Conservation (phyloP, 2,329 filamentous ascomycete genomes). For the Fusarium brachygibbosum region DNA sequence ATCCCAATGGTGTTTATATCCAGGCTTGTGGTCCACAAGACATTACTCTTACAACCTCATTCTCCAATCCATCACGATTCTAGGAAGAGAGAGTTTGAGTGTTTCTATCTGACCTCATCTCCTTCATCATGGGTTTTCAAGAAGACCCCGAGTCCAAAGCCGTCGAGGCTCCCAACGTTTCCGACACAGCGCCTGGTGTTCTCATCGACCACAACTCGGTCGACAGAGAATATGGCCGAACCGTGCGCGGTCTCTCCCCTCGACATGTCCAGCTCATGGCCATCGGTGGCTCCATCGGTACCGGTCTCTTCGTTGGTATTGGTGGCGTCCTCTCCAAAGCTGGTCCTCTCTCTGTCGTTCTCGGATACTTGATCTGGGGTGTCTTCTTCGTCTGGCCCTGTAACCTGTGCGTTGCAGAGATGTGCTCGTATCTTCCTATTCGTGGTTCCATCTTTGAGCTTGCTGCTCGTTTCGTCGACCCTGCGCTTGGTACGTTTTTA, state of each 20-base stretch:
- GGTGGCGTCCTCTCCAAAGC: constrained; percentile 58
- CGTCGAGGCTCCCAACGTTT: constrained; percentile 44
- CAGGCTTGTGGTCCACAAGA: constrained; percentile 42
- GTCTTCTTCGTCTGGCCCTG: constrained; percentile 60
- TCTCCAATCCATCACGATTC: constrained; percentile 8
- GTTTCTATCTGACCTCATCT: neutral
- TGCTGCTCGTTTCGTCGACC: constrained; percentile 67
- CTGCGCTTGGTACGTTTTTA: constrained; percentile 59
- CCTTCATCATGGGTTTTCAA: constrained; percentile 45
- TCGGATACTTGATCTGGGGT: constrained; percentile 62
- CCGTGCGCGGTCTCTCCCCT: constrained; percentile 53
- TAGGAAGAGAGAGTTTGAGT: constrained; percentile 9
- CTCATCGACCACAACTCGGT: constrained; percentile 46
- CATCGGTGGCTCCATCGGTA: constrained; percentile 62
- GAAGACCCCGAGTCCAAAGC: constrained; percentile 46
- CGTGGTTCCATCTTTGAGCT: constrained; percentile 68
- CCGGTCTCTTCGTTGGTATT: constrained; percentile 61
- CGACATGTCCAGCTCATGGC: constrained; percentile 65
- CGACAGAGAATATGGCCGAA: constrained; percentile 51
- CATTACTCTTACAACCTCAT: constrained; percentile 30
- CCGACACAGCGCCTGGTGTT: constrained; percentile 47
- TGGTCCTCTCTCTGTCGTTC: constrained; percentile 60
- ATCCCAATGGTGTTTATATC: constrained; percentile 17
- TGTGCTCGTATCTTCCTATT: constrained; percentile 69
- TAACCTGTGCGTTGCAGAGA: constrained; percentile 66